Conservation (phyloP, 495 filamentous ascomycete genomes). For the Choiromyces venosus region DNA sequence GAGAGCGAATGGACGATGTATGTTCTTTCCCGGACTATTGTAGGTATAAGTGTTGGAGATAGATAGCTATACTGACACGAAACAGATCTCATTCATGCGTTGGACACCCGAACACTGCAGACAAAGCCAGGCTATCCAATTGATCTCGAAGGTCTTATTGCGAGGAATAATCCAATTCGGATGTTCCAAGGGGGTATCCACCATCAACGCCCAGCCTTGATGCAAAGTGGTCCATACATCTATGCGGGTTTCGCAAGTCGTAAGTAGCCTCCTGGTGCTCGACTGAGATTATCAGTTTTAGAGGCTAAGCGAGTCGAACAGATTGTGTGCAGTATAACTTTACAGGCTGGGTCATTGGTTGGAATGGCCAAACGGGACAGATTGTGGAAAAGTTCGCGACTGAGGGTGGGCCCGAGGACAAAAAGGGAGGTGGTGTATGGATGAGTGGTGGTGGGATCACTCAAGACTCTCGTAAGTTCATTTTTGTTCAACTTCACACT, state of each 20-base stretch:
- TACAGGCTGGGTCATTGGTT: conserved; percentile 48
- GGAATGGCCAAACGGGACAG: conserved; percentile 45
- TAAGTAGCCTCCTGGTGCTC: background rate
- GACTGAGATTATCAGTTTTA: background rate
- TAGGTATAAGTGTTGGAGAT: conserved; percentile 3
- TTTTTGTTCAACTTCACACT: background rate
- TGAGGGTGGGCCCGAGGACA: conserved; percentile 40
- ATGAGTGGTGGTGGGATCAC: conserved; percentile 47
- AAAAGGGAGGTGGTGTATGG: conserved; percentile 46
- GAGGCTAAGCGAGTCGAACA: background rate
- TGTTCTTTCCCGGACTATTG: background rate
- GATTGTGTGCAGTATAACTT: conserved; percentile 47
- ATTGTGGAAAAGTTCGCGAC: conserved; percentile 46
- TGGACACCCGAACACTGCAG: conserved; percentile 43
- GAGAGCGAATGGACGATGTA: conserved; percentile 37
- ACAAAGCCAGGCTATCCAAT: conserved; percentile 45
- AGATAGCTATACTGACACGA: background rate
- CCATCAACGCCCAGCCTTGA: conserved; percentile 45
- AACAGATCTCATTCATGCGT: conserved; percentile 44
- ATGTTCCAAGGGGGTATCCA: conserved; percentile 46
- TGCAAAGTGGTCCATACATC: conserved; percentile 44
- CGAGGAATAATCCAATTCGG: conserved; percentile 45
- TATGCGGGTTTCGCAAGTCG: conserved; percentile 47
- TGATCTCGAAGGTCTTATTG: conserved; percentile 44
- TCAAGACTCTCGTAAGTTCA: conserved; percentile 26